Conservation (phyloP, 225 moss, liverwort and hornwort genomes). For the Marchantia paleacea region DNA sequence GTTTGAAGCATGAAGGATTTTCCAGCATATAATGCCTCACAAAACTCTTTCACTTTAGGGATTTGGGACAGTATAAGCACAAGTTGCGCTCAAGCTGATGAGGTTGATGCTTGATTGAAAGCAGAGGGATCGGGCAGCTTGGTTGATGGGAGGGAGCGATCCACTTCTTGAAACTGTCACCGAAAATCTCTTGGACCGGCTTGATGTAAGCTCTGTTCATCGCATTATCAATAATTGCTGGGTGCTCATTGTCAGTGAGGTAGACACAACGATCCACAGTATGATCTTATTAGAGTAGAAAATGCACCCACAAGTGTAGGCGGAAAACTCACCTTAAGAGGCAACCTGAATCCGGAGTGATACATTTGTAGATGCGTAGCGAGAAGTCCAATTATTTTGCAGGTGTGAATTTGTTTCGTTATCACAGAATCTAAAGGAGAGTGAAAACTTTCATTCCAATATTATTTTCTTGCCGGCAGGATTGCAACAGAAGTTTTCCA, state of each 20-base stretch:
- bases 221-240: no score
- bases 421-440: neutral
- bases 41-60: neutral
- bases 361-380: no score
- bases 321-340: neutral
- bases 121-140: slow-evolving; percentile 89
- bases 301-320: neutral
- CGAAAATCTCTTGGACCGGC: slow-evolving; percentile 88
- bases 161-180: slow-evolving; percentile 80
- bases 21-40: neutral
- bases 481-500: slow-evolving; percentile 90
- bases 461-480: slow-evolving; percentile 37
- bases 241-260: neutral
- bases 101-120: neutral
- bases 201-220: slow-evolving; percentile 55
- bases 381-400: no score
- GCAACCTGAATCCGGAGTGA: neutral
- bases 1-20: neutral
- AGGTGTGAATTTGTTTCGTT: neutral
- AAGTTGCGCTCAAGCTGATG: neutral
- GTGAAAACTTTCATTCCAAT: neutral
- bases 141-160: slow-evolving; percentile 71
- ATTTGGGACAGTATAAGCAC: neutral
- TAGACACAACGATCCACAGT: no score
- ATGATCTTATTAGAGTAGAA: neutral